Conservation (phyloP, 495 filamentous ascomycete genomes). For the Sordaria brevicollis region DNA sequence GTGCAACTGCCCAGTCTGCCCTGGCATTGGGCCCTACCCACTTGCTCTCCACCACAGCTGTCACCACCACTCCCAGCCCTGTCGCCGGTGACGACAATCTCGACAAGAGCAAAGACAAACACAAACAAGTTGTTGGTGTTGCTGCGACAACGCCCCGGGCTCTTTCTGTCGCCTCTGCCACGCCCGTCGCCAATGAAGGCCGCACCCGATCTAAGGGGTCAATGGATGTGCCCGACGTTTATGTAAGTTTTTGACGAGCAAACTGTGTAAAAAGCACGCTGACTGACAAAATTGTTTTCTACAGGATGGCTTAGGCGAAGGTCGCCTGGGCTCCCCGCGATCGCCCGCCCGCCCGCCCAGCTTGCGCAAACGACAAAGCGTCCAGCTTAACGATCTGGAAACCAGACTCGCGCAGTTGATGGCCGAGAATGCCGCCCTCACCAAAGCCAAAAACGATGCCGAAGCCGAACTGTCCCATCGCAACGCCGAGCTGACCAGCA, state of each 20-base stretch:
- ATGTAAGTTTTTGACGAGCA: constrained; percentile 52
- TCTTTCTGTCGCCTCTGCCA: constrained; percentile 13
- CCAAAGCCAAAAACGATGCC: constrained; percentile 57
- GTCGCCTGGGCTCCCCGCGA: constrained; percentile 71
- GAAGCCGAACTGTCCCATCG: constrained; percentile 40
- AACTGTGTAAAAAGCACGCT: constrained; percentile 1
- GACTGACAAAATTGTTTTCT: constrained; percentile 1
- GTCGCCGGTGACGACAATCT: constrained; percentile 49
- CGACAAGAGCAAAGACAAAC: background rate
- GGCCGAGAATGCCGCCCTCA: constrained; percentile 68
- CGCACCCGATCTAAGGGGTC: constrained; percentile 55
- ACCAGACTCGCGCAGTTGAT: constrained; percentile 64
- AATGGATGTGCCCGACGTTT: constrained; percentile 78
- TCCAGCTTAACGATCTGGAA: constrained; percentile 85
- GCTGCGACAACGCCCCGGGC: background rate
- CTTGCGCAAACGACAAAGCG: constrained; percentile 88
- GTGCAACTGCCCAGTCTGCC: constrained; percentile 25
- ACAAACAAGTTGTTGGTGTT: background rate
- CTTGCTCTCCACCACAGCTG: constrained; percentile 5
- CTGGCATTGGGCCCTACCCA: constrained; percentile 14
- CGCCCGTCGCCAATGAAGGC: constrained; percentile 66
- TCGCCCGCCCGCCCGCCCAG: constrained; percentile 94
- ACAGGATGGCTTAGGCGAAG: constrained; percentile 91
- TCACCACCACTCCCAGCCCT: constrained; percentile 4
- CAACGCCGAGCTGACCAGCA: constrained; percentile 21